A percentile compares a stretch with the other conserved stretches of the same genome.
These are phyloP conservation scores for Ustilago xerochloae DNA, from an alignment of 1,284 basidiomycete genomes.

Conservation along the genomic window DNA sequence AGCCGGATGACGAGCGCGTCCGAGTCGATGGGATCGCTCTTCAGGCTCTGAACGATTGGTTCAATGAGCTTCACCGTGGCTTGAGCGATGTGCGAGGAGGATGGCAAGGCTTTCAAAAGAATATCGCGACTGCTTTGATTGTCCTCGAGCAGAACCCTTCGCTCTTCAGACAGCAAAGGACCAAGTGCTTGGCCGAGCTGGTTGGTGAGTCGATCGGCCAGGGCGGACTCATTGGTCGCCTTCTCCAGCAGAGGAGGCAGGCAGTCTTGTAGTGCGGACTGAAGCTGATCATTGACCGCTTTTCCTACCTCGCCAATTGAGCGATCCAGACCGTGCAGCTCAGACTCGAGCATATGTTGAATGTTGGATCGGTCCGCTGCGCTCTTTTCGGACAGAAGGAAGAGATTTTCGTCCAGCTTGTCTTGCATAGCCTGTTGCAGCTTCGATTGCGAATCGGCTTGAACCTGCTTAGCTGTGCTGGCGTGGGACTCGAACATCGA, in stretches of 20 bases:
- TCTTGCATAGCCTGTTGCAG: conserved; percentile 23
- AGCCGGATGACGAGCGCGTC: conserved; percentile 38
- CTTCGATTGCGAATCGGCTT: conserved; percentile 3
- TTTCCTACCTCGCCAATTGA: conserved; percentile 22
- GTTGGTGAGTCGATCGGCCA: conserved; percentile 26
- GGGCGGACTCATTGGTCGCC: conserved; percentile 2
- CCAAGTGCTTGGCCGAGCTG: conserved; percentile 28
- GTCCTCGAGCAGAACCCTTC: conserved; percentile 25
- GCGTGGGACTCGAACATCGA: conserved; percentile 14
- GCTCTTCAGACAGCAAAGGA: conserved; percentile 29
- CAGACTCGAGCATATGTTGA: conserved; percentile 32
- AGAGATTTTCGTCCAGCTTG: conserved; percentile 47
- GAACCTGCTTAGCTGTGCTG: not conserved
- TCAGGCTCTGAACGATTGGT: conserved; percentile 43
- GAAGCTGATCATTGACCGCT: conserved; percentile 21
- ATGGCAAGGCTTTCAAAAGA: conserved; percentile 14
- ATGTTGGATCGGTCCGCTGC: conserved; percentile 35
- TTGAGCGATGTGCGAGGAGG: conserved; percentile 29
- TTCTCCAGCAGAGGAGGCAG: conserved; percentile 46
- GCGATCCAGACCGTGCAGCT: conserved; percentile 21
- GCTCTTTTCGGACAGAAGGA: conserved; percentile 32
- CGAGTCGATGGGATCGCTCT: conserved; percentile 48
- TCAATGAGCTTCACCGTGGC: conserved; percentile 33
- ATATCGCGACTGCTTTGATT: conserved; percentile 19
- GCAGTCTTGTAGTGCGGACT: conserved; percentile 35